Evolutionary conservation across 345 rosid genomes (phyloP), one percentile per base, ranked within the genome.

Genomic region (Angophora floribunda): DNA sequence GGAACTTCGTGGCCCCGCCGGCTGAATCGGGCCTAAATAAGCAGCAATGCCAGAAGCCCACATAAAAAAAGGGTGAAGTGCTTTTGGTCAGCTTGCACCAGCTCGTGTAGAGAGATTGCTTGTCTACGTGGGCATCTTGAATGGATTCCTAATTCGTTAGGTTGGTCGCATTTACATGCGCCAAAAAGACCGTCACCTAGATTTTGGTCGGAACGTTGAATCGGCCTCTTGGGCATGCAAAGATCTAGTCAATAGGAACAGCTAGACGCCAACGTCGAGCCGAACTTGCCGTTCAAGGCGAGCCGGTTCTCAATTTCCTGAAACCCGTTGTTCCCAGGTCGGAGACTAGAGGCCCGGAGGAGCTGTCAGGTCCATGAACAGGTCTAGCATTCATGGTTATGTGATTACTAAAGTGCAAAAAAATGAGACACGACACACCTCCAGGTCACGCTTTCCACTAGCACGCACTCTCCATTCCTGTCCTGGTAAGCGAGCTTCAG

Each of bases 401-500:
- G 28, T 19, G 45, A 75, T 70, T 19, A 75, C 84, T 75, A 41
- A 36, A 41, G 84, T 3, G 49, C 84, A 44, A n/a, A 75, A 28
- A 75, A 26, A 75, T 28, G 84, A 41, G 84, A 75, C 8, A 21
- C 12, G 47, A 59, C 89, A 28, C 53, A 92, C 95, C 93, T 91
- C 94, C 94, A 92, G 24, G 93, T 61, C 5, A 91, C 89, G 88
- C 85, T 89, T 13, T 90, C 90, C 49, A 92, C 93, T 49, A 91
- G 80, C 19, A 92, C 84, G 94, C 94, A 94, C 53, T 92, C 92
- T 61, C 94, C 95, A 87, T 92, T 89, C 10, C 45, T 86, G 50
- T 92, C 93, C 70, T 89, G 93, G 85, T 88, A 94, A 86, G 91
- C 44, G 45, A 94, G 90, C 67, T 86, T 49, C 87, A 88, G 92